Percentiles rank a stretch among this genome's conserved stretches.
Evolutionary conservation across 2,329 filamentous ascomycete species (phyloP).

Genomic region (Hymenoscyphus albidus): DNA sequence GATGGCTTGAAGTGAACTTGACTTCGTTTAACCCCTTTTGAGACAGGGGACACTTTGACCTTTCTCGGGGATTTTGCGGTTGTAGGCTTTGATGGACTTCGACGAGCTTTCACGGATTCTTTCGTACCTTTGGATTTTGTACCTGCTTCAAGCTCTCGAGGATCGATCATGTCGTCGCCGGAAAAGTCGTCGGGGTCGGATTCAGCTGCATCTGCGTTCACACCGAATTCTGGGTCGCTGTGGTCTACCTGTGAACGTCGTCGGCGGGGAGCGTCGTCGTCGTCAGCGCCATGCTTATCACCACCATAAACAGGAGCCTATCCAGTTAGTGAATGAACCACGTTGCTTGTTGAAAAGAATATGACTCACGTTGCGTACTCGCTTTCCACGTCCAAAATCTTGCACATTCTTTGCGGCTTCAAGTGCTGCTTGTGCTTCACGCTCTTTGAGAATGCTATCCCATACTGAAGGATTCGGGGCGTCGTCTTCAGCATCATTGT

Average conservation of each 20-base stretch:
- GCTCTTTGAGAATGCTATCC: slow-evolving; percentile 83
- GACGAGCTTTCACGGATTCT: slow-evolving; percentile 1
- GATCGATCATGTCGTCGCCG: slow-evolving; percentile 14
- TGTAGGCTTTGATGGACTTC: slow-evolving; percentile 6
- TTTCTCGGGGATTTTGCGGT: background rate
- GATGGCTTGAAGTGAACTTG: background rate
- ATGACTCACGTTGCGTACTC: slow-evolving; percentile 39
- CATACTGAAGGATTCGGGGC: slow-evolving; percentile 64
- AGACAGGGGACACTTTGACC: background rate
- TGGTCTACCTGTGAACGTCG: background rate
- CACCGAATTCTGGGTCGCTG: slow-evolving; percentile 20
- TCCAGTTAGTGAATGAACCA: background rate
- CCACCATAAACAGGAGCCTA: slow-evolving; percentile 13
- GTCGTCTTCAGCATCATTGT: slow-evolving; percentile 49
- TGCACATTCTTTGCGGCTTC: slow-evolving; percentile 66
- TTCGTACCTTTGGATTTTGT: slow-evolving; percentile 15
- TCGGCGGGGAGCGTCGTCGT: slow-evolving; percentile 12
- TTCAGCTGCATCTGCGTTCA: slow-evolving; percentile 5
- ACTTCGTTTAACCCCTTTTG: background rate
- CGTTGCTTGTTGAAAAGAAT: background rate
- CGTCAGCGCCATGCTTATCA: slow-evolving; percentile 13
- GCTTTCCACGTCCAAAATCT: slow-evolving; percentile 79
- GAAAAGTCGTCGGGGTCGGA: slow-evolving; percentile 10
- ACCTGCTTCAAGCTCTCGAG: slow-evolving; percentile 11
- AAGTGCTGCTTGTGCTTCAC: slow-evolving; percentile 73